These are phyloP conservation scores for Grigorovia humatica DNA, from an alignment of 805 yeast genomes.

Conservation along the genomic window DNA sequence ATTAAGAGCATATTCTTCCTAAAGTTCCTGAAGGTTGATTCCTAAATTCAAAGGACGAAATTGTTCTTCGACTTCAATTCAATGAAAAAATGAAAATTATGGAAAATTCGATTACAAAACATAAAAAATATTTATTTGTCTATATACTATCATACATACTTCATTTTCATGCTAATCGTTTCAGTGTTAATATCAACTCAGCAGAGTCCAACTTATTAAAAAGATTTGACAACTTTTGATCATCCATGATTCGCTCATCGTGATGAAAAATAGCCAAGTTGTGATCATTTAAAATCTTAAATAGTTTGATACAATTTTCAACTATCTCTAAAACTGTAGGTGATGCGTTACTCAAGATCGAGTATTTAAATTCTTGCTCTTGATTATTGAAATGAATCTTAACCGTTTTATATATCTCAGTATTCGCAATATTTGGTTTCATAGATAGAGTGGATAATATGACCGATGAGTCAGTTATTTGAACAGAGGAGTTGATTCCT, in stretches of 20 bases:
- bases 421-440: slow-evolving; percentile 30
- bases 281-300: slow-evolving; percentile 34
- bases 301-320: slow-evolving; percentile 66
- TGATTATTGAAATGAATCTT: slow-evolving; percentile 43
- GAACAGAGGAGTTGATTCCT: neutral
- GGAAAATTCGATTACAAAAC: neutral
- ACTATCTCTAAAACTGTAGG: slow-evolving; percentile 74
- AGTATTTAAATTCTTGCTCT: slow-evolving; percentile 54
- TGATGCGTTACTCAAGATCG: slow-evolving; percentile 56
- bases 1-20: too few species aligned
- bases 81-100: too few species aligned
- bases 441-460: slow-evolving; percentile 23
- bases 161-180: neutral
- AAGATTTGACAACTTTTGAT: slow-evolving; percentile 38
- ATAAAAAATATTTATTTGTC: too few species aligned
- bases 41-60: too few species aligned
- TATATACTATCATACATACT: too few species aligned
- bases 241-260: slow-evolving; percentile 30
- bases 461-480: neutral
- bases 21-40: too few species aligned
- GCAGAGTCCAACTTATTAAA: slow-evolving; percentile 25
- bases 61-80: too few species aligned
- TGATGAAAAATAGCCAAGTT: slow-evolving; percentile 16
- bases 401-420: slow-evolving; percentile 31
- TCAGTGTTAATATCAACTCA: neutral